A percentile compares a stretch with the other conserved stretches of the same genome.
phyloP scores from a whole-genome alignment of 1,284 basidiomycete genomes.

The Tilletia caries region DNA sequence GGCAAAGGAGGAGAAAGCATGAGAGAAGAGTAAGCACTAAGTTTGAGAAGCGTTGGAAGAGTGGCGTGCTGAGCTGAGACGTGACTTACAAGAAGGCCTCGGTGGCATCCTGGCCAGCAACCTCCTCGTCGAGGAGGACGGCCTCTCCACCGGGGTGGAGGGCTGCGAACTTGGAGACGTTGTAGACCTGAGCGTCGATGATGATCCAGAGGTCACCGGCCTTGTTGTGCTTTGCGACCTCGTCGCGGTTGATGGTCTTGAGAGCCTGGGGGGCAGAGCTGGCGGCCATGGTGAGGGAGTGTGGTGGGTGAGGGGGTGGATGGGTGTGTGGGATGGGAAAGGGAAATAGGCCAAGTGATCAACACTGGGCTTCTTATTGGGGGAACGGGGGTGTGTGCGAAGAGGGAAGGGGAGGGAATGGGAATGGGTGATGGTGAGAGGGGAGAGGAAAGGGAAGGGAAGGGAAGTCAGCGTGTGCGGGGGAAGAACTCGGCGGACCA shows the following conservation, averaged over 20 bases:
- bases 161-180: constrained; percentile 51
- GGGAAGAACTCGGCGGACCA: neutral
- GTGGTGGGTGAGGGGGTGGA: neutral
- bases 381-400: neutral
- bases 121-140: constrained; percentile 49
- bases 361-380: no score
- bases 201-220: constrained; percentile 40
- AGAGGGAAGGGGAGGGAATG: neutral
- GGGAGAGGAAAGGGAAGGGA: neutral
- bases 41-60: no score
- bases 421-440: neutral
- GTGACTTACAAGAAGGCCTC: constrained; percentile 47
- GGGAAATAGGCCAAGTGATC: neutral
- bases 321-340: neutral
- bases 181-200: constrained; percentile 51
- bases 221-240: constrained; percentile 36
- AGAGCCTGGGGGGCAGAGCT: neutral
- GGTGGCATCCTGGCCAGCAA: constrained; percentile 52
- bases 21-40: no score
- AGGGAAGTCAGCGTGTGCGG: neutral
- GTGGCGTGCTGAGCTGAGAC: no score
- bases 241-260: constrained; percentile 15
- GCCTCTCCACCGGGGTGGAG: constrained; percentile 51
- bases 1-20: neutral
- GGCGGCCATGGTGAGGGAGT: constrained; percentile 16